phyloP scores from a whole-genome alignment of 257 asterid species.

The Capsicum rhomboideum region DNA sequence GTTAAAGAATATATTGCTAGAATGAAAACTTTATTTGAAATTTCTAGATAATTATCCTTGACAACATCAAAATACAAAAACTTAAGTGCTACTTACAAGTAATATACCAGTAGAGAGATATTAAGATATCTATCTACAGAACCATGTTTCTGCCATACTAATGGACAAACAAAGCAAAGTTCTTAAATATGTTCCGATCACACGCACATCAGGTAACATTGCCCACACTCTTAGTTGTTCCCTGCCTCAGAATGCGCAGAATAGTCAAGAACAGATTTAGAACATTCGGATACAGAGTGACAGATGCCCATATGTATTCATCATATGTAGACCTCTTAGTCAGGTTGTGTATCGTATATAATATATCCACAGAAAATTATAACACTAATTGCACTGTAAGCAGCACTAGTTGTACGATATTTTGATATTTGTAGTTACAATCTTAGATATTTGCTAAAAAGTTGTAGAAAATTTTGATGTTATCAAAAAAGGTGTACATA shows the following conservation, averaged over 20 bases:
- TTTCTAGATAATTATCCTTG: not conserved
- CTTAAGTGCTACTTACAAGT: too few relatives aligned
- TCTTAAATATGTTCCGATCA: not conserved
- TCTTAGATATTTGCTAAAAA: too few relatives aligned
- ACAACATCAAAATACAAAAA: not conserved
- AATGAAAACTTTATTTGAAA: not conserved
- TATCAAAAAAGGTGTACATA: not conserved
- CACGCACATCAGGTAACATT: not conserved
- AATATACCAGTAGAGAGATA: too few relatives aligned
- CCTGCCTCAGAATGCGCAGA: conserved; percentile 74
- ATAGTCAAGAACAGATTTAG: conserved; percentile 90
- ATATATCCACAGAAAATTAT: conserved; percentile 85
- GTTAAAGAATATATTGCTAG: too few relatives aligned
- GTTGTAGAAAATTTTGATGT: not conserved
- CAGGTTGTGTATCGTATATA: conserved; percentile 72
- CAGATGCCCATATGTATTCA: conserved; percentile 94
- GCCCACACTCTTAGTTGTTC: conserved; percentile 37
- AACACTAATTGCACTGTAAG: conserved; percentile 73
- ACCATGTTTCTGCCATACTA: not conserved
- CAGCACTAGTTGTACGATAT: conserved; percentile 29
- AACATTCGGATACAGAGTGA: conserved; percentile 78
- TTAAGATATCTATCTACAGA: not conserved
- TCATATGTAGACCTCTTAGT: conserved; percentile 95
- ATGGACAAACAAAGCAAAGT: not conserved
- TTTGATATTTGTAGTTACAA: too few relatives aligned